Evolutionary conservation across 768 basidiomycete genomes (phyloP).

Genomic region (Psilocybe sp.): DNA sequence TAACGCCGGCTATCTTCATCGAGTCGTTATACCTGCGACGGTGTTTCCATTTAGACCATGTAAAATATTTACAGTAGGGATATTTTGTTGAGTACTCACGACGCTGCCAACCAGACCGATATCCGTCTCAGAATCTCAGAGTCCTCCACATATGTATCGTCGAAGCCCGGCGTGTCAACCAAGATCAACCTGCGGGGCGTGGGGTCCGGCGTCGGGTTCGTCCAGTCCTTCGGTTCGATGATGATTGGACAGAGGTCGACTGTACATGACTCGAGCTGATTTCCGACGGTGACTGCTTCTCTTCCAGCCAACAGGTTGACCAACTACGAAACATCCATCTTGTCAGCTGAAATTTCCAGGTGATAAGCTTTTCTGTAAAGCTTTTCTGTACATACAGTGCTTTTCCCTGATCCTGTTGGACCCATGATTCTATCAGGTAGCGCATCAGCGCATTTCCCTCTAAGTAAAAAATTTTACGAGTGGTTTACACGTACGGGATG

Average conservation of each 20-base stretch:
- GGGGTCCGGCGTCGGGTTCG: neutral
- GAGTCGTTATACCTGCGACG: conserved; percentile 19
- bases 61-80: neutral
- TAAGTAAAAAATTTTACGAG: neutral
- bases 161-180: conserved; percentile 24
- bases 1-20: conserved; percentile 33
- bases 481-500: neutral
- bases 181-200: conserved; percentile 11
- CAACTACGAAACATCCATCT: conserved; percentile 11
- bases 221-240: neutral
- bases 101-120: conserved; percentile 18
- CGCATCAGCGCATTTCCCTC: neutral
- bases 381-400: conserved; percentile 18
- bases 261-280: conserved; percentile 19
- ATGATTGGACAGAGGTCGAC: conserved; percentile 8
- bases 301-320: conserved; percentile 15
- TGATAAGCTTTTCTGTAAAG: neutral
- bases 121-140: conserved; percentile 20
- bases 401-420: conserved; percentile 24
- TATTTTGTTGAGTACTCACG: conserved; percentile 11
- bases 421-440: conserved; percentile 20
- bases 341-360: neutral
- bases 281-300: conserved; percentile 10
- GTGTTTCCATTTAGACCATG: neutral
- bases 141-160: conserved; percentile 21